Evolutionary conservation across 805 yeast species (phyloP).

Genomic region (Yamadazyma philogaea): DNA sequence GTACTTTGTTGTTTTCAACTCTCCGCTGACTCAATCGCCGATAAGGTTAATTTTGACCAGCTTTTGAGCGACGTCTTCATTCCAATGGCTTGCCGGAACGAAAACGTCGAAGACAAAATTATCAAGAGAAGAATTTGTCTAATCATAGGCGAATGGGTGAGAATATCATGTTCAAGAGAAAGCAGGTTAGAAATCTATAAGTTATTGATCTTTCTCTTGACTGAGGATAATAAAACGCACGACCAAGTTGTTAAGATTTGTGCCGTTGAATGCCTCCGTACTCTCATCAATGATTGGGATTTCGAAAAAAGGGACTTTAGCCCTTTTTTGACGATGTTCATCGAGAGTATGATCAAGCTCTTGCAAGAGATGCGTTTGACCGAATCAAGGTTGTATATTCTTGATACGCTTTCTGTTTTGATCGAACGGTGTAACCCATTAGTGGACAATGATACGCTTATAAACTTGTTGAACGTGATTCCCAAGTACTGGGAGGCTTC

Average conservation of each 20-base stretch:
- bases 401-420: slow-evolving; percentile 64
- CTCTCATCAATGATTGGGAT: slow-evolving; percentile 82
- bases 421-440: slow-evolving; percentile 65
- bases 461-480: slow-evolving; percentile 51
- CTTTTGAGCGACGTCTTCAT: slow-evolving; percentile 57
- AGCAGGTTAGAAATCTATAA: slow-evolving; percentile 58
- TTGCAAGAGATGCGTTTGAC: slow-evolving; percentile 53
- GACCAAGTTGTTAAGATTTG: slow-evolving; percentile 83
- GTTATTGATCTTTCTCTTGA: slow-evolving; percentile 51
- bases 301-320: slow-evolving; percentile 66
- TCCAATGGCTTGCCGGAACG: slow-evolving; percentile 58
- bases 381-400: slow-evolving; percentile 72
- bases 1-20: slow-evolving; percentile 80
- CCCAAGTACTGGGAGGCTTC: slow-evolving; percentile 76
- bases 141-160: slow-evolving; percentile 78
- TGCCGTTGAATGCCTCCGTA: slow-evolving; percentile 64
- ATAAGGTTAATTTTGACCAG: slow-evolving; percentile 65
- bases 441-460: slow-evolving; percentile 48
- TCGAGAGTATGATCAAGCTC: slow-evolving; percentile 48
- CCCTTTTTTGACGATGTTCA: slow-evolving; percentile 57
- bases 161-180: slow-evolving; percentile 58
- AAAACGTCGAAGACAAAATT: slow-evolving; percentile 51
- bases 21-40: slow-evolving; percentile 63
- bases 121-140: slow-evolving; percentile 75
- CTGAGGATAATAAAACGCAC: slow-evolving; percentile 38